Conservation (phyloP, 441 rosid species). For the Gossypium laxum region DNA sequence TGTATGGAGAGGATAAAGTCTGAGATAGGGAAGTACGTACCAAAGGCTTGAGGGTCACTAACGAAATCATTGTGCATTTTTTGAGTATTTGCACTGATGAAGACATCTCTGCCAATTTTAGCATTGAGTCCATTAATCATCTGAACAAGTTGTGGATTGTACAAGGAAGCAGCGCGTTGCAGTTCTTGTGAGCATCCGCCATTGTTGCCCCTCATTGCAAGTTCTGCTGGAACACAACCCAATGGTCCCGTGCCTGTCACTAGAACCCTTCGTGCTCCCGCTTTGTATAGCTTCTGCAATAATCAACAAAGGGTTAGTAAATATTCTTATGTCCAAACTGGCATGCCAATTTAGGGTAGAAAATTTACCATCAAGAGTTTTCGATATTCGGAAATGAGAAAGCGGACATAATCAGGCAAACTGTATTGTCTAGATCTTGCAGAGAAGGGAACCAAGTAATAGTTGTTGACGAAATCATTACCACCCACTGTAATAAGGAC, state of each 20-base stretch:
- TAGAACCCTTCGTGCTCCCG: constrained; percentile 9
- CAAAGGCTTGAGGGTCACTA: constrained; percentile 10
- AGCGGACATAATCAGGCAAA: constrained; percentile 35
- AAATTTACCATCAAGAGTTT: constrained; percentile 31
- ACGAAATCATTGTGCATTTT: constrained; percentile 5
- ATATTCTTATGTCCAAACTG: background rate
- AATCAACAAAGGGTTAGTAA: background rate
- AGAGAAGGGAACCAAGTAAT: constrained; percentile 45
- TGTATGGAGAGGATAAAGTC: too few species aligned
- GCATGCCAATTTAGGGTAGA: background rate
- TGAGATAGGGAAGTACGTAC: background rate
- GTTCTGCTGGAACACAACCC: constrained; percentile 18
- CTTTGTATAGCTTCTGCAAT: constrained; percentile 13
- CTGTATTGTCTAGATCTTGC: constrained; percentile 44
- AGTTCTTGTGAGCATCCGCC: constrained; percentile 10
- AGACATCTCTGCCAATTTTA: background rate
- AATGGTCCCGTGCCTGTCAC: constrained; percentile 15
- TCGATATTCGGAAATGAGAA: constrained; percentile 35
- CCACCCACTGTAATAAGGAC: constrained; percentile 14
- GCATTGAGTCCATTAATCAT: constrained; percentile 13
- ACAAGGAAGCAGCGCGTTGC: constrained; percentile 7
- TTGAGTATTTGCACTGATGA: constrained; percentile 10
- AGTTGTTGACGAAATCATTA: constrained; percentile 50
- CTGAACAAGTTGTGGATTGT: constrained; percentile 8
- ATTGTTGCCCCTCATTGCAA: constrained; percentile 5